Conservation (phyloP, 1,284 basidiomycete genomes). For the Psilocybe mexicana region DNA sequence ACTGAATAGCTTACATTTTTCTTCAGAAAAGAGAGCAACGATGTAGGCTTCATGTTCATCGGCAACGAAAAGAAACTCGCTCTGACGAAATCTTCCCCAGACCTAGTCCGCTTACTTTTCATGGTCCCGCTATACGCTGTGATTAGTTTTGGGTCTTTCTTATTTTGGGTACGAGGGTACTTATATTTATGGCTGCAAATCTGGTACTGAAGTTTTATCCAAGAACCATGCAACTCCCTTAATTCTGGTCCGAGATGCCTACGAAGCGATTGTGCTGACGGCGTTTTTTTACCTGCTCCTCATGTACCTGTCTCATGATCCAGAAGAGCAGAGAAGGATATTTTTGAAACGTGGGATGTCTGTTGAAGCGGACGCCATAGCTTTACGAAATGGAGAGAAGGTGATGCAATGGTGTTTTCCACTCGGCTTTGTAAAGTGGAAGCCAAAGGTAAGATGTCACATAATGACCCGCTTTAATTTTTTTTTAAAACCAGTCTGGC, state of each 20-base stretch:
- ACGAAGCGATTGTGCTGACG: conserved; percentile 72
- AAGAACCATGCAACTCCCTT: conserved; percentile 67
- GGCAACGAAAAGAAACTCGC: not conserved
- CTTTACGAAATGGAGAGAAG: conserved; percentile 43
- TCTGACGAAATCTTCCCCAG: conserved; percentile 32
- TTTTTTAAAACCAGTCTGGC: not conserved
- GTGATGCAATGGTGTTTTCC: conserved; percentile 73
- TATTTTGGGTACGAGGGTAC: conserved; percentile 61
- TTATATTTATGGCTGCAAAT: not conserved
- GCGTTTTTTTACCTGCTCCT: conserved; percentile 80
- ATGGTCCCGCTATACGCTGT: conserved; percentile 79
- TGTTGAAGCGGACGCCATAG: conserved; percentile 47
- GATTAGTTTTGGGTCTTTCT: conserved; percentile 67
- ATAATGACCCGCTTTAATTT: not conserved
- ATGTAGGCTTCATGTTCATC: conserved; percentile 39
- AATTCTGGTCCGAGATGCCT: conserved; percentile 64
- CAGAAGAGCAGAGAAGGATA: conserved; percentile 61
- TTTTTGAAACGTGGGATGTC: conserved; percentile 62
- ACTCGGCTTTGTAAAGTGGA: conserved; percentile 60
- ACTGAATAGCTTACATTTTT: not conserved
- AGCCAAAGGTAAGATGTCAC: conserved; percentile 48
- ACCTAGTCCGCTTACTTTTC: conserved; percentile 73
- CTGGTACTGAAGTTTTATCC: not conserved
- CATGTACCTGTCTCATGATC: conserved; percentile 67
- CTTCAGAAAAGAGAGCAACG: conserved; percentile 68